A percentile compares a stretch with the other conserved stretches of the same genome.
These are phyloP conservation scores for Suillus subluteus DNA, from an alignment of 768 basidiomycete species.

Conservation along the genomic window DNA sequence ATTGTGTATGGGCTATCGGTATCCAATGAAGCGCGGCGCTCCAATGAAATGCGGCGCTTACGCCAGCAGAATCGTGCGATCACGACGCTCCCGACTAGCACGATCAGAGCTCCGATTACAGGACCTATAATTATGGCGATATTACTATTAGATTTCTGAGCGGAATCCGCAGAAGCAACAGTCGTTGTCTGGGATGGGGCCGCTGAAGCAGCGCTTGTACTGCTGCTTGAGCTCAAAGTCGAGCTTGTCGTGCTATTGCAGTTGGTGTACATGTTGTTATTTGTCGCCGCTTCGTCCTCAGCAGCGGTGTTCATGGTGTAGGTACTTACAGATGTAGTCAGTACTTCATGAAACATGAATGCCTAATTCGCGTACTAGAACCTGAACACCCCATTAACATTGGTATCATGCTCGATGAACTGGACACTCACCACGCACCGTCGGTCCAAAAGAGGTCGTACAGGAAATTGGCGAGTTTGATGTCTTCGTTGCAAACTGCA, in stretches of 20 bases:
- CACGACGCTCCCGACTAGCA: background rate
- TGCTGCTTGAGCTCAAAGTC: slow-evolving; percentile 6
- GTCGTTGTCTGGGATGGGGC: background rate
- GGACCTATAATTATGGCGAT: slow-evolving; percentile 8
- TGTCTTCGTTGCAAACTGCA: slow-evolving; percentile 24
- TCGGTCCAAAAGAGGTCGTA: slow-evolving; percentile 23
- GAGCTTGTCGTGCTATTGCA: slow-evolving; percentile 20
- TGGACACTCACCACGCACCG: slow-evolving; percentile 23
- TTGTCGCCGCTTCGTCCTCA: slow-evolving; percentile 20
- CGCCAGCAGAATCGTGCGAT: slow-evolving; percentile 6
- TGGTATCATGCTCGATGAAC: background rate
- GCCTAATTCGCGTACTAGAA: slow-evolving; percentile 18
- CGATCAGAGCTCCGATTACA: slow-evolving; percentile 9
- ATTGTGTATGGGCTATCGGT: background rate
- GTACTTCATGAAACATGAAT: background rate
- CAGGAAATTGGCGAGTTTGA: slow-evolving; percentile 26
- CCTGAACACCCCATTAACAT: slow-evolving; percentile 8
- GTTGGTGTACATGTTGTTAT: slow-evolving; percentile 34
- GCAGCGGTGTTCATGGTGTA: slow-evolving; percentile 24
- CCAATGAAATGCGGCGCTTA: slow-evolving; percentile 3
- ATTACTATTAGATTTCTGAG: background rate
- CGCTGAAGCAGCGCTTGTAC: slow-evolving; percentile 3
- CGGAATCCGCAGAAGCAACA: background rate
- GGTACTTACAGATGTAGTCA: slow-evolving; percentile 16
- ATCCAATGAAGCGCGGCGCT: slow-evolving; percentile 6